Evolutionary conservation across 2,329 filamentous ascomycete species (phyloP), one percentile per base, ranked within the genome.

Genomic region (Cladosporium phlei): DNA sequence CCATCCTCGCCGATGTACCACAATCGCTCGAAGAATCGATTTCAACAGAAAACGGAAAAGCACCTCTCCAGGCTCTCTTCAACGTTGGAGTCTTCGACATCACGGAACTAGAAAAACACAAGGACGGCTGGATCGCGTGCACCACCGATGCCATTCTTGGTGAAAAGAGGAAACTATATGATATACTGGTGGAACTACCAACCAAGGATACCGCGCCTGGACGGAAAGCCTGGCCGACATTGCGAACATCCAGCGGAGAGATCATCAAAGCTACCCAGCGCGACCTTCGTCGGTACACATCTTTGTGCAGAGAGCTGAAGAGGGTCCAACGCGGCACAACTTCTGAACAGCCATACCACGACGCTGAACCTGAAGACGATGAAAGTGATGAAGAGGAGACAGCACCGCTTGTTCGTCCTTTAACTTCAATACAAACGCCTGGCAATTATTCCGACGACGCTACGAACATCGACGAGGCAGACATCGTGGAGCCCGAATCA

Each of bases 11-110:
- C 34, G 95, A 89, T 56, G 84, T 97, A 33, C 89, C 93, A 21
- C 75, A 83, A 28, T 81, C 85, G 22, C 77, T 89, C 33, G 74
- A 78, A 48, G 81, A 89, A 42, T 69, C 84, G 11, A 73, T 95
- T n/a, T 79, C 83, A 16, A 30, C 54, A 2, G 51, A 56, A 3
- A 74, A 75, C 93, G 22, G 79, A 83, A 29, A 19, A 5, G 24
- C 17, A 14, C 30, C 32, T 14, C 21, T 45, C 1, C 24, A 45
- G 27, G 86, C 91, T 0, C 76, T 98, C n/a, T 98, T 97, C 70
- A 89, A 85, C 43, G 79, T 98, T 49, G 93, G 93, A 39, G 83
- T 98, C 12, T 87, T 95, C 64, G 93, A 98, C 61, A 95, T 98
- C 39, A 38, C 38, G 5, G 80, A 86, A 4, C 81, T 85, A 47